Evolutionary conservation across 768 basidiomycete genomes (phyloP), one percentile per base, ranked within the genome.

Genomic region (Psilocybe cubensis): DNA sequence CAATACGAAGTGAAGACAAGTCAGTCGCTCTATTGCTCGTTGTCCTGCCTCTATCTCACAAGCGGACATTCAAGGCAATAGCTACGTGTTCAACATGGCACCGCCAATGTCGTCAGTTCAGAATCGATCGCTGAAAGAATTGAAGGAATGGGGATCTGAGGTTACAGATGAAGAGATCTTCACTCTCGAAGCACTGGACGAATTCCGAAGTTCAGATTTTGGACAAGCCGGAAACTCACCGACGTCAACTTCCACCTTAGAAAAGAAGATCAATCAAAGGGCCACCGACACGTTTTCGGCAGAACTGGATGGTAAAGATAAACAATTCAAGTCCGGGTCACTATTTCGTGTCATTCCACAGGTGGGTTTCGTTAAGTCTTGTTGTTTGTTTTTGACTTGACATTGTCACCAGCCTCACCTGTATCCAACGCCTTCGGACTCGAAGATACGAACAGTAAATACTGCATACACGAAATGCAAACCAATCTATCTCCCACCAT

Each of bases 281-380:
- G 12, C 25, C 28, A 20, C 17, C 14, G 38, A 21, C 45, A 21
- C 25, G 1, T 24, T 28, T 14, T 28, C 54, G 40, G 11, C 25
- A 8, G 40, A 46, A n/a, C 45, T 23, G 21, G 54, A 66, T 41
- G 60, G 44, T 27, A 79, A 78, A 63, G 72, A 66, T 40, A 67
- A 64, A 50, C 76, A 72, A 44, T 52, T 79, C 11, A 73, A 77
- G 52, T 40, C 55, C n/a, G 66, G 65, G 3, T 68, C 74, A 2
- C 66, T 83, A 28, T 63, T 74, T 52, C 60, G 67, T 40, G 49
- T 77, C 29, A 74, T 85, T 53, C 78, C 82, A 17, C 79, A 79
- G 72, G 84, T 84, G 50, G 38, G 75, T 67, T 31, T 44, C 33
- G n/a, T 10, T 23, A 50, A 10, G 18, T 12, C 23, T 8, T 47